Conservation (phyloP, 202 grass and related monocot species). For the Dendrocalamus latiflorus region DNA sequence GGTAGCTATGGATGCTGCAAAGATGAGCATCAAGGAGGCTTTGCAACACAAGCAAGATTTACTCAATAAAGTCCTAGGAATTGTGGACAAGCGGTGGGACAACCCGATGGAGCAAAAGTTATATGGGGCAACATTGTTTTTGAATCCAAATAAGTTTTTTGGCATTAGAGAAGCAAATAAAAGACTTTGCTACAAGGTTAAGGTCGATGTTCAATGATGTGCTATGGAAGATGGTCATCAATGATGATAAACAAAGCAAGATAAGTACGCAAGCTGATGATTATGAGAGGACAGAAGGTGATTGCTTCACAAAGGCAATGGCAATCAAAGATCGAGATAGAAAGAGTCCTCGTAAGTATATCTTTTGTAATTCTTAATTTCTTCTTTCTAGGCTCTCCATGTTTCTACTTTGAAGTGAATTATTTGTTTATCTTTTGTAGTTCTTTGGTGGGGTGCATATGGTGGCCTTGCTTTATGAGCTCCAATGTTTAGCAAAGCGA, state of each 20-base stretch:
- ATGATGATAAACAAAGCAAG: neutral
- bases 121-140: neutral
- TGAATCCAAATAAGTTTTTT: neutral
- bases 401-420: too few species aligned
- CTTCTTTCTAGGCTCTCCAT: too few species aligned
- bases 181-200: neutral
- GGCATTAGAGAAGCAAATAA: neutral
- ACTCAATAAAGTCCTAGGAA: neutral
- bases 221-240: neutral
- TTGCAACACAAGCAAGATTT: neutral
- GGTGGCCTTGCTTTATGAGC: too few species aligned
- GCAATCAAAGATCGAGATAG: neutral
- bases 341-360: neutral
- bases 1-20: neutral
- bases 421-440: too few species aligned
- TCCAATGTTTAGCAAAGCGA: too few species aligned
- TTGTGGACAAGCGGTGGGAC: neutral
- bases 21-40: neutral
- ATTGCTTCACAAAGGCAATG: neutral
- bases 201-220: neutral
- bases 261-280: neutral
- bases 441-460: too few species aligned
- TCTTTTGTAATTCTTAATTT: too few species aligned
- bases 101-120: neutral
- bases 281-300: neutral